phyloP scores from a whole-genome alignment of 805 yeast species.

The Priceomyces medius region DNA sequence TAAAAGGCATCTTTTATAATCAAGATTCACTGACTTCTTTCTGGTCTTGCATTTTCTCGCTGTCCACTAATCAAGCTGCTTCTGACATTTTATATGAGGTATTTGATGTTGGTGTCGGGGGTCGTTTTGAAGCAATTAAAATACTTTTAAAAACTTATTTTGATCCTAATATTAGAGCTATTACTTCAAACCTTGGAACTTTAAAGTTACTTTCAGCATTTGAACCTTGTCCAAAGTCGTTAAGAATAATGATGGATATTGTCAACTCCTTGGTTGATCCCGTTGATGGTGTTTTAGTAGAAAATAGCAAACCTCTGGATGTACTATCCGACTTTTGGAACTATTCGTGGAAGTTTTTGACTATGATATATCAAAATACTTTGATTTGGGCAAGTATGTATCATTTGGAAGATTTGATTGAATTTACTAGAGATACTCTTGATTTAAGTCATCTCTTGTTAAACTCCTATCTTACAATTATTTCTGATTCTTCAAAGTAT shows the following conservation, averaged over 20 bases:
- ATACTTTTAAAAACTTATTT: constrained; percentile 47
- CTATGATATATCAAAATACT: constrained; percentile 65
- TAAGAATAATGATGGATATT: constrained; percentile 74
- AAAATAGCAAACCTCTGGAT: constrained; percentile 14
- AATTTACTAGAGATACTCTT: constrained; percentile 82
- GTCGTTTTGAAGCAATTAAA: constrained; percentile 73
- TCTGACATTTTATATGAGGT: constrained; percentile 72
- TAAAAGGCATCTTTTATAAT: constrained; percentile 23
- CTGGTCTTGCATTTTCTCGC: constrained; percentile 73
- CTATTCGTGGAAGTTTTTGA: constrained; percentile 68
- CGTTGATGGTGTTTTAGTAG: constrained; percentile 50
- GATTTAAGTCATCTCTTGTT: constrained; percentile 71
- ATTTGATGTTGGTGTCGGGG: constrained; percentile 61
- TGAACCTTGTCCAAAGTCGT: constrained; percentile 75
- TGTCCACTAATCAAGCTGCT: constrained; percentile 66
- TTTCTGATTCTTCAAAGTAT: constrained; percentile 15
- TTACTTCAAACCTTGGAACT: constrained; percentile 44
- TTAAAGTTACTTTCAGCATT: constrained; percentile 50
- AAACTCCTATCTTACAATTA: constrained; percentile 55
- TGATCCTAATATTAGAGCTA: constrained; percentile 46
- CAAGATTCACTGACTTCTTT: constrained; percentile 53
- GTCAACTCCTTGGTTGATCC: constrained; percentile 64
- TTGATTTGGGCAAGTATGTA: constrained; percentile 72
- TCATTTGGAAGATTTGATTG: constrained; percentile 57
- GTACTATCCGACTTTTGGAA: constrained; percentile 55